Evolutionary conservation across 2,329 filamentous ascomycete species (phyloP).

Genomic region (Pseudogymnoascus sp.): DNA sequence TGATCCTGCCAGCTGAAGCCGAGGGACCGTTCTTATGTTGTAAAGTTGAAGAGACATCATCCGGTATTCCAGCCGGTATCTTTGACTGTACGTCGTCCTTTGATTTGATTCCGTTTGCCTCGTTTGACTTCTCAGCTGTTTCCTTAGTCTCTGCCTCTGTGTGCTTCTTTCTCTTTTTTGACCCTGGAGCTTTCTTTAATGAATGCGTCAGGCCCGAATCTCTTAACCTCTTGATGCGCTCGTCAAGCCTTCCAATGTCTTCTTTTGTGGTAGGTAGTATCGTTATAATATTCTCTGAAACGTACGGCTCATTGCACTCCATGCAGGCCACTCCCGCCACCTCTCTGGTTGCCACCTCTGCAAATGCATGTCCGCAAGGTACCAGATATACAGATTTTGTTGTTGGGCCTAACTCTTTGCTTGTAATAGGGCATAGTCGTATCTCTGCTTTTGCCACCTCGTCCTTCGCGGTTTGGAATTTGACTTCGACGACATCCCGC

Average conservation of each 20-base stretch:
- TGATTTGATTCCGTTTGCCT: constrained; percentile 23
- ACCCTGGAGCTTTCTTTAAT: constrained; percentile 66
- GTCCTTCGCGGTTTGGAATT: constrained; percentile 49
- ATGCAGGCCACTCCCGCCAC: constrained; percentile 56
- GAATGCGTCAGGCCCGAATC: constrained; percentile 72
- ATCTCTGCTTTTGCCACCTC: constrained; percentile 39
- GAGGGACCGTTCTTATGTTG: constrained; percentile 26
- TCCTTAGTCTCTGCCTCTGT: constrained; percentile 33
- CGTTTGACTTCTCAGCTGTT: constrained; percentile 19
- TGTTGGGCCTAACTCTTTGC: constrained; percentile 71
- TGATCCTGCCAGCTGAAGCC: constrained; percentile 54
- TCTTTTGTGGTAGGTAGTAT: constrained; percentile 64
- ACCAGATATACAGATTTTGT: constrained; percentile 82
- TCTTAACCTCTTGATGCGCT: constrained; percentile 59
- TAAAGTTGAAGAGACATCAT: constrained; percentile 17
- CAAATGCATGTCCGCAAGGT: constrained; percentile 91
- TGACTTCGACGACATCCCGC: constrained; percentile 79
- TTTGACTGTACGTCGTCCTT: constrained; percentile 21
- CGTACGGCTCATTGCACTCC: constrained; percentile 69
- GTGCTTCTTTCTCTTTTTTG: constrained; percentile 69
- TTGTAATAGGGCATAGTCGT: constrained; percentile 80
- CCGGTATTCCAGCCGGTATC: constrained; percentile 20
- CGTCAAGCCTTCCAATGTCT: constrained; percentile 60
- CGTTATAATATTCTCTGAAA: constrained; percentile 66
- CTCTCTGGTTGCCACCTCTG: constrained; percentile 75